phyloP scores from a whole-genome alignment of 2,329 filamentous ascomycete genomes.

The Tothia fuscella region DNA sequence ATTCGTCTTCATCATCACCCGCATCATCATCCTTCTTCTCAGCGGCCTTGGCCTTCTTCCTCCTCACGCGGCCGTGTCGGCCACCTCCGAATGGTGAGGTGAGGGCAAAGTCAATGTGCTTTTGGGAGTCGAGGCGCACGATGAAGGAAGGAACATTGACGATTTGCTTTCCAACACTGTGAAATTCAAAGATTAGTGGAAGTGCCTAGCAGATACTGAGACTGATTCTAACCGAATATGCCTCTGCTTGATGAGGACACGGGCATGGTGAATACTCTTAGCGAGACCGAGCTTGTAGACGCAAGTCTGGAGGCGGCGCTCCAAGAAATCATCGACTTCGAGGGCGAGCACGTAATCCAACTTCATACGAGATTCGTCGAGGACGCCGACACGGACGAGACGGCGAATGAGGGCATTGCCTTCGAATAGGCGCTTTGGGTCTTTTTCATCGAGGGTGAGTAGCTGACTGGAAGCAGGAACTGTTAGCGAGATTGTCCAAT shows the following conservation, averaged over 20 bases:
- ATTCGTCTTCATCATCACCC: slow-evolving; percentile 86
- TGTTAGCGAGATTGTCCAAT: no score
- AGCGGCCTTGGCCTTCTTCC: slow-evolving; percentile 98
- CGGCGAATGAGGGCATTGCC: slow-evolving; percentile 99
- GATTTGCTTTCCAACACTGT: slow-evolving; percentile 97
- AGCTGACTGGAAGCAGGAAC: slow-evolving; percentile 74
- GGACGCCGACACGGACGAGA: slow-evolving; percentile 98
- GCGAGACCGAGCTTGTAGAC: slow-evolving; percentile 99
- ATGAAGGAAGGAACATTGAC: slow-evolving; percentile 99
- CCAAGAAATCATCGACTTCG: slow-evolving; percentile 99
- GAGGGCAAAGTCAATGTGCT: slow-evolving; percentile 99
- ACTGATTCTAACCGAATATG: slow-evolving; percentile 65
- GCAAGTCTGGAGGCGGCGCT: slow-evolving; percentile 98
- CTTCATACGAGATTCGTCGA: slow-evolving; percentile 99
- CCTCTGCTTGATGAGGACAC: slow-evolving; percentile 98
- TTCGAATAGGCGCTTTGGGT: slow-evolving; percentile 99
- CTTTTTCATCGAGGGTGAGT: slow-evolving; percentile 99
- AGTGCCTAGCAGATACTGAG: no score
- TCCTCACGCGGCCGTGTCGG: slow-evolving; percentile 91
- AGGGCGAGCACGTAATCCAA: slow-evolving; percentile 99
- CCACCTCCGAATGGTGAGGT: slow-evolving; percentile 97
- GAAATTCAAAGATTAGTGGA: slow-evolving; percentile 10
- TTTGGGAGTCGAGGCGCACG: slow-evolving; percentile 99
- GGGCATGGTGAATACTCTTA: slow-evolving; percentile 99
- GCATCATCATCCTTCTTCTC: slow-evolving; percentile 71